Percentiles rank a stretch among this genome's conserved stretches.
Evolutionary conservation across 2,329 filamentous ascomycete species (phyloP).

Genomic region (Ceratocystis smalleyi): DNA sequence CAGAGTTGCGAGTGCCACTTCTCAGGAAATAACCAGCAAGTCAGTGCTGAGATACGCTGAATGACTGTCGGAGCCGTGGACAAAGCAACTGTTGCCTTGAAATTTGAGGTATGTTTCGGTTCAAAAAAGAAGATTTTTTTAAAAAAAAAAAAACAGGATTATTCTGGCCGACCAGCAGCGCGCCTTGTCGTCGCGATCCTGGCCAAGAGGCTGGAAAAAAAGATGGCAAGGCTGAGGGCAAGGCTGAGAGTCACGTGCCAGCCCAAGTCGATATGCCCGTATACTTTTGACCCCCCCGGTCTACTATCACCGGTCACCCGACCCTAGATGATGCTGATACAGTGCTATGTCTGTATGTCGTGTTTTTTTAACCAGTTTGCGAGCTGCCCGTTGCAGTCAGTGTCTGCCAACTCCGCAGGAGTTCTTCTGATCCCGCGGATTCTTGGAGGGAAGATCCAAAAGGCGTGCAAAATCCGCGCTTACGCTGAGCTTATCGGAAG

Average conservation of each 20-base stretch:
- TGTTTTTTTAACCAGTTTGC: too few species aligned
- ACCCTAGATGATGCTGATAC: too few species aligned
- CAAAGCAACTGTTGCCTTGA: not conserved
- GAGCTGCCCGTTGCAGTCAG: too few species aligned
- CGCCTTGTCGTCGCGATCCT: slow-evolving; percentile 9
- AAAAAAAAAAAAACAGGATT: not conserved
- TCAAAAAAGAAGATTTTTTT: not conserved
- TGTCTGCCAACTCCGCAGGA: too few species aligned
- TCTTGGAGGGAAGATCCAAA: too few species aligned
- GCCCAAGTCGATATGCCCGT: not conserved
- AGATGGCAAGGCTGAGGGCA: slow-evolving; percentile 16
- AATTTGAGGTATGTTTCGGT: not conserved
- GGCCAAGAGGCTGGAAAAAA: slow-evolving; percentile 12
- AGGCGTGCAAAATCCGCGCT: not conserved
- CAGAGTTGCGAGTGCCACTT: not conserved
- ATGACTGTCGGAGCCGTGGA: not conserved
- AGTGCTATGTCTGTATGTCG: too few species aligned
- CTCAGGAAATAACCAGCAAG: not conserved
- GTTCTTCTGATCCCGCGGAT: too few species aligned
- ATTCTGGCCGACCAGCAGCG: not conserved
- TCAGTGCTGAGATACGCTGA: not conserved
- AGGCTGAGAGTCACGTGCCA: slow-evolving; percentile 17
- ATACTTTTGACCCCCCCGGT: not conserved
- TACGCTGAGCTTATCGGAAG: not conserved
- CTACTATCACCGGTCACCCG: not conserved